Evolutionary conservation across 2,329 filamentous ascomycete species (phyloP).

Genomic region (Ceratocystis lukuohia): DNA sequence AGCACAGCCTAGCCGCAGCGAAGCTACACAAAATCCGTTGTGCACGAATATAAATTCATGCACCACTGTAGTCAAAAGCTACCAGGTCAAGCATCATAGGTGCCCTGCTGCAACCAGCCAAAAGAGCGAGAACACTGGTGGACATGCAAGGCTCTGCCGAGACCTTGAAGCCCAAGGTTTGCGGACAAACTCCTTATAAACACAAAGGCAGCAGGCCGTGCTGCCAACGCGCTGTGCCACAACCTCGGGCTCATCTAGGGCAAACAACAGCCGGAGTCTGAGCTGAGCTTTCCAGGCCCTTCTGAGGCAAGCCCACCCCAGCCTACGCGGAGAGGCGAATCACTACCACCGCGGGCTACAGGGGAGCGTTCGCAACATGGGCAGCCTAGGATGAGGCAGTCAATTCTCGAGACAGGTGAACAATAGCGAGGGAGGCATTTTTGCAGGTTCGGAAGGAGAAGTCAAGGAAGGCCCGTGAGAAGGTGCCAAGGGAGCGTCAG

Average conservation of each 20-base stretch:
- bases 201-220: not conserved
- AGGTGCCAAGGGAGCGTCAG: not conserved
- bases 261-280: not conserved
- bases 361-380: not conserved
- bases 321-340: not conserved
- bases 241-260: not conserved
- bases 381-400: not conserved
- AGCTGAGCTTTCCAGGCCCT: not conserved
- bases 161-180: not conserved
- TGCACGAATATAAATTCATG: too few species aligned
- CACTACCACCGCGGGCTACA: not conserved
- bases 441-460: not conserved
- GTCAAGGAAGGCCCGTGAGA: not conserved
- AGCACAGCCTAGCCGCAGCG: too few species aligned
- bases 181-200: not conserved
- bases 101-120: not conserved
- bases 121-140: not conserved
- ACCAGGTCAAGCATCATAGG: too few species aligned
- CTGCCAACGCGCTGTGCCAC: not conserved
- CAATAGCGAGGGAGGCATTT: too few species aligned
- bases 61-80: too few species aligned
- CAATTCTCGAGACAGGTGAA: not conserved
- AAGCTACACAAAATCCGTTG: too few species aligned
- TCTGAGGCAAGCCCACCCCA: not conserved
- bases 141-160: too few species aligned